A percentile compares a stretch with the other conserved stretches of the same genome.
Evolutionary conservation across 169 alveolate species (phyloP).

Genomic region (Amoebophrya sp.): DNA sequence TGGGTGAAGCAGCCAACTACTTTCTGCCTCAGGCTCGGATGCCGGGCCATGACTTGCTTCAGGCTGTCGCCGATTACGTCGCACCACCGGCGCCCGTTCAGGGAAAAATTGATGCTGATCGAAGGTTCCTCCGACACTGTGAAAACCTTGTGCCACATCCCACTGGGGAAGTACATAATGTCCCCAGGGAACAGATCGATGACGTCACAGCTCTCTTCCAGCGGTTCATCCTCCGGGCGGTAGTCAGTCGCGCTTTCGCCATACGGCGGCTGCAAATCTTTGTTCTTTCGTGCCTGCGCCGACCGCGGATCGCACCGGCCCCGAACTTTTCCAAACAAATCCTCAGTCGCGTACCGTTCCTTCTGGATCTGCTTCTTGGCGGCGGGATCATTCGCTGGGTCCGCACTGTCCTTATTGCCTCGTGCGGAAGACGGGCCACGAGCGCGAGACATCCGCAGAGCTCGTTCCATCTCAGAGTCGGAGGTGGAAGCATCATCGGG

Average conservation of each 20-base stretch:
- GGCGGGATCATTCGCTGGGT: neutral
- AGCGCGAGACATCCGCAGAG: too few species aligned
- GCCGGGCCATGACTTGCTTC: neutral
- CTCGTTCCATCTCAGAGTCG: neutral
- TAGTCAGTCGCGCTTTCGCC: neutral
- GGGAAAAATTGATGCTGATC: neutral
- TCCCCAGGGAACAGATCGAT: slow-evolving; percentile 28
- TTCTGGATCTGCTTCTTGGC: neutral
- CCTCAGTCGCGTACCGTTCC: neutral
- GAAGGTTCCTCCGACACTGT: neutral
- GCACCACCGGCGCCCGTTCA: neutral
- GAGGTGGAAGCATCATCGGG: neutral
- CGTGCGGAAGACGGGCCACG: too few species aligned
- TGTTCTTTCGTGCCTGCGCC: too few species aligned
- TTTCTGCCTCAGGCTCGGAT: neutral
- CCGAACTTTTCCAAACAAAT: too few species aligned
- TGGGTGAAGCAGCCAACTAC: neutral
- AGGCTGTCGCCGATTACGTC: neutral
- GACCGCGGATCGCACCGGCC: too few species aligned
- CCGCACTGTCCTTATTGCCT: too few species aligned
- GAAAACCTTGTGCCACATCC: slow-evolving; percentile 29
- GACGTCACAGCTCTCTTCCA: neutral
- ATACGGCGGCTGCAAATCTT: too few species aligned
- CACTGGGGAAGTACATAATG: slow-evolving; percentile 23
- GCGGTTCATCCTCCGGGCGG: neutral